Percentiles rank a stretch among this genome's conserved stretches.
Conservation (phyloP, 768 basidiomycete genomes). For the Mycena polygramma region DNA sequence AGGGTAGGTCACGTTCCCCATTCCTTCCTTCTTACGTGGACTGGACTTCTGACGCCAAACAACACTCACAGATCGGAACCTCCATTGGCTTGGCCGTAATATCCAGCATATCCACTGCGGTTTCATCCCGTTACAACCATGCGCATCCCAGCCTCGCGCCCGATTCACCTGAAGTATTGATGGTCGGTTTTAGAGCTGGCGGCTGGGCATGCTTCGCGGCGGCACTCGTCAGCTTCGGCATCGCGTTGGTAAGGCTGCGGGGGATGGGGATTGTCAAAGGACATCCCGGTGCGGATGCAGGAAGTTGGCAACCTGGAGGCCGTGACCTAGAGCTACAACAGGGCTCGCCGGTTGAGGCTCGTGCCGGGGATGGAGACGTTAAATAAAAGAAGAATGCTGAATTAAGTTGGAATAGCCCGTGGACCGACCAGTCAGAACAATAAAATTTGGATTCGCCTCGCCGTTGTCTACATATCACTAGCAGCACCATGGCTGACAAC, state of each 20-base stretch:
- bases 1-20: slow-evolving; percentile 34
- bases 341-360: no score
- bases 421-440: no score
- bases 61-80: slow-evolving; percentile 45
- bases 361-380: no score
- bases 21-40: not conserved
- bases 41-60: not conserved
- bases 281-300: no score
- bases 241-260: slow-evolving; percentile 3
- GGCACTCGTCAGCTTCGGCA: slow-evolving; percentile 29
- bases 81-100: slow-evolving; percentile 50
- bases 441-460: no score
- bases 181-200: slow-evolving; percentile 50
- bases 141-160: slow-evolving; percentile 39
- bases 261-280: no score
- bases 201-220: slow-evolving; percentile 44
- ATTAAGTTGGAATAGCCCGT: no score
- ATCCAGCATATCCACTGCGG: slow-evolving; percentile 46
- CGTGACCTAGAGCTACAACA: no score
- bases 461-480: no score
- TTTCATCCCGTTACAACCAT: slow-evolving; percentile 42
- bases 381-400: no score
- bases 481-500: no score
- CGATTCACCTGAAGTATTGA: slow-evolving; percentile 46
- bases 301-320: no score